These are phyloP conservation scores for Dissophora globulifera DNA, from an alignment of 192 early-diverging fungal genomes.

Conservation along the genomic window DNA sequence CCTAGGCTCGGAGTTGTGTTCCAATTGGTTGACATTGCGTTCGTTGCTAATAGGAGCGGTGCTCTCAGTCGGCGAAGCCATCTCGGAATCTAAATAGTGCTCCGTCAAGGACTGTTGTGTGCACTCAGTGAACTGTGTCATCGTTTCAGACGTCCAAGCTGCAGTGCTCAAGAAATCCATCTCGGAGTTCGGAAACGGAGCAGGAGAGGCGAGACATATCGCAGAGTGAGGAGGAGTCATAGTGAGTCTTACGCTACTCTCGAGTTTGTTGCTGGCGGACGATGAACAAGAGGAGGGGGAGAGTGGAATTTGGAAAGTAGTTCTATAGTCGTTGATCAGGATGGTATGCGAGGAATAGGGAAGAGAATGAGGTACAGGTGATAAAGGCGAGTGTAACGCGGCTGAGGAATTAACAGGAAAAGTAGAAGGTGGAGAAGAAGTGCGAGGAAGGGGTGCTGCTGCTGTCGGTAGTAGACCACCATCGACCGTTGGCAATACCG, in stretches of 20 bases:
- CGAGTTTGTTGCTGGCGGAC: too few relatives aligned
- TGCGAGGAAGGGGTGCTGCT: background rate
- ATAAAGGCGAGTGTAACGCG: too few relatives aligned
- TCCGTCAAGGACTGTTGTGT: background rate
- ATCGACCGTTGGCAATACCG: background rate
- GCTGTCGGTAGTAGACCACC: background rate
- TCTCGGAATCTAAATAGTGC: slow-evolving; percentile 3
- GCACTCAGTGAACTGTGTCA: background rate
- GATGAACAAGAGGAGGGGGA: too few relatives aligned
- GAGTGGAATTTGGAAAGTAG: too few relatives aligned
- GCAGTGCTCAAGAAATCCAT: background rate
- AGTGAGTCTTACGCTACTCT: background rate
- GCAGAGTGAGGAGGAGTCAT: background rate
- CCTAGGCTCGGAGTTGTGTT: background rate
- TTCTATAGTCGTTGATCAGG: too few relatives aligned
- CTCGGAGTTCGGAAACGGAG: slow-evolving; percentile 8
- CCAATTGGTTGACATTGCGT: background rate
- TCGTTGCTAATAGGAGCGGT: background rate
- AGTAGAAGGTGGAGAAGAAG: background rate
- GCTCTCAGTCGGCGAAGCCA: slow-evolving; percentile 30
- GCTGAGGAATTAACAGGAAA: slow-evolving; percentile 7
- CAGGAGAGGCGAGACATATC: slow-evolving; percentile 24
- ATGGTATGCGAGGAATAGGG: too few relatives aligned
- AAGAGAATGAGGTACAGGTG: too few relatives aligned
- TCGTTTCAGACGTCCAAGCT: background rate